Percentiles rank a stretch among this genome's conserved stretches.
Conservation (phyloP, 495 filamentous ascomycete species). For the Trichoderma virens region DNA sequence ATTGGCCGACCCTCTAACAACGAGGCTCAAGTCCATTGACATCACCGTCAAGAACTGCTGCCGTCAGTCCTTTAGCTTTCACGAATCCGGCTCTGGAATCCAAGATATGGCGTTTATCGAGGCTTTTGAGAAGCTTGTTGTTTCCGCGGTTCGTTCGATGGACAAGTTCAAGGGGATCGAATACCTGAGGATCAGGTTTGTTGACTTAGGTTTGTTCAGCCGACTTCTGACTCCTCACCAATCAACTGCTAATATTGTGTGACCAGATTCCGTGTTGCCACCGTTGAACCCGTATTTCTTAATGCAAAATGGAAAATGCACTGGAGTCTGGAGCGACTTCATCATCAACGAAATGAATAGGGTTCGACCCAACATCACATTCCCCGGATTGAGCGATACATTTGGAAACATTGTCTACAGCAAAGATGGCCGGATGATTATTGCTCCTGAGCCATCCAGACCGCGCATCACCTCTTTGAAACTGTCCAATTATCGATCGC, state of each 20-base stretch:
- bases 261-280: constrained; percentile 43
- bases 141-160: constrained; percentile 51
- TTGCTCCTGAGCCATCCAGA: constrained; percentile 40
- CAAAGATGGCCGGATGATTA: constrained; percentile 44
- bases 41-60: constrained; percentile 64
- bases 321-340: constrained; percentile 60
- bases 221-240: constrained; percentile 15
- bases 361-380: constrained; percentile 47
- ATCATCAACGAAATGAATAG: constrained; percentile 49
- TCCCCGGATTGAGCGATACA: constrained; percentile 49
- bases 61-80: constrained; percentile 40
- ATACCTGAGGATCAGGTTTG: constrained; percentile 59
- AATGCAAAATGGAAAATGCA: constrained; percentile 47
- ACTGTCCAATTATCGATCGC: constrained; percentile 38
- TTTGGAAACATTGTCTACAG: constrained; percentile 42
- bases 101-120: constrained; percentile 59
- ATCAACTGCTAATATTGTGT: constrained; percentile 14
- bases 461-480: constrained; percentile 37
- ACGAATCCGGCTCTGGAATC: constrained; percentile 55
- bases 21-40: constrained; percentile 55
- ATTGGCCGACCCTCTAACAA: constrained; percentile 31
- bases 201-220: constrained; percentile 56
- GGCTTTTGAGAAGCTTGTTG: constrained; percentile 56
- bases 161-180: constrained; percentile 44
- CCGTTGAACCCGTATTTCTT: constrained; percentile 62